Conservation (phyloP, 1,139 yeast species). For the Kurtzmaniella quercitrusa region DNA sequence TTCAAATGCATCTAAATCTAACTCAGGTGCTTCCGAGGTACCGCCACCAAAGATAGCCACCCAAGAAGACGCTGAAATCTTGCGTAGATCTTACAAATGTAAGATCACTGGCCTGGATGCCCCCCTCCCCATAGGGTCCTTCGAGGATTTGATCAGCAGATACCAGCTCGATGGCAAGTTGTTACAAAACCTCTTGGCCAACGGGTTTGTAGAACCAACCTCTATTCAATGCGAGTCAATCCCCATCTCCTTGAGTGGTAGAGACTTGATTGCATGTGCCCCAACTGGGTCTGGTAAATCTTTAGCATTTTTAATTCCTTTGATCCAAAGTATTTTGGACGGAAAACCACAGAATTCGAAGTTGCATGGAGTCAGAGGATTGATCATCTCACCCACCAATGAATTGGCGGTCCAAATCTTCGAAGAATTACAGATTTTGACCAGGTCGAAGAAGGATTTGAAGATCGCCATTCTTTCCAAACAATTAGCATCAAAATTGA, state of each 20-base stretch:
- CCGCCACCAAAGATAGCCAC: conserved; percentile 47
- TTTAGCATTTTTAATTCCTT: conserved; percentile 79
- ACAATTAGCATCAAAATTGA: conserved; percentile 67
- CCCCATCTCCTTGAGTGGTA: conserved; percentile 58
- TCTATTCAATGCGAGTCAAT: conserved; percentile 87
- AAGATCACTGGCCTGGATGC: conserved; percentile 74
- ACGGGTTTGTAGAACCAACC: conserved; percentile 81
- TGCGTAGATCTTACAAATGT: conserved; percentile 53
- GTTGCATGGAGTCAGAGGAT: conserved; percentile 58
- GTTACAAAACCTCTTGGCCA: conserved; percentile 59
- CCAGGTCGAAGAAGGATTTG: conserved; percentile 41
- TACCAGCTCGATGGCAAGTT: conserved; percentile 63
- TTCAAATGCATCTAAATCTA: conserved; percentile 15
- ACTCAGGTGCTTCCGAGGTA: conserved; percentile 20
- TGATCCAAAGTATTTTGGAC: conserved; percentile 52
- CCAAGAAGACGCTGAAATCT: conserved; percentile 51
- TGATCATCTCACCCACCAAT: conserved; percentile 83
- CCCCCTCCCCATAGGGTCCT: conserved; percentile 86
- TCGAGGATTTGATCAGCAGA: conserved; percentile 69
- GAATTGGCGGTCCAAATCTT: conserved; percentile 86
- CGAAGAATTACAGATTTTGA: conserved; percentile 59
- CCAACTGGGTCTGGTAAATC: conserved; percentile 96
- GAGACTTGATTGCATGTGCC: conserved; percentile 84
- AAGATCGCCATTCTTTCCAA: conserved; percentile 70
- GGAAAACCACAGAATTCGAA: conserved; percentile 13